phyloP scores from a whole-genome alignment of 2,329 filamentous ascomycete genomes.

The Colletotrichum trifolii region DNA sequence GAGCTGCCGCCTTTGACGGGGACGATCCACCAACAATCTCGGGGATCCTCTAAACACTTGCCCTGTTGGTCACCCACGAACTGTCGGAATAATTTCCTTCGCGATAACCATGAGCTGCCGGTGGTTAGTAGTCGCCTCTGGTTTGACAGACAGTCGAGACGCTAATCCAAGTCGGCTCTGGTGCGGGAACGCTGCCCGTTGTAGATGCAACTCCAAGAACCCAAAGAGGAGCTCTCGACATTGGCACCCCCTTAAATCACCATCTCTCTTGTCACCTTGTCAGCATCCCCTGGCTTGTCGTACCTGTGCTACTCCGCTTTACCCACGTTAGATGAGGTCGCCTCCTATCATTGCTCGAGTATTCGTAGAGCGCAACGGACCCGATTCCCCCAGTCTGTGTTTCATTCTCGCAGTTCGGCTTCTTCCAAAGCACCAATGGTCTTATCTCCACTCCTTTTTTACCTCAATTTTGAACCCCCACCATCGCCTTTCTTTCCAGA shows the following conservation, averaged over 20 bases:
- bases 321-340: conserved; percentile 23
- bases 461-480: conserved; percentile 23
- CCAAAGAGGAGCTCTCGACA: conserved; percentile 32
- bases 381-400: conserved; percentile 10
- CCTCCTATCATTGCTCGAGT: conserved; percentile 30
- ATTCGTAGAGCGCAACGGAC: conserved; percentile 19
- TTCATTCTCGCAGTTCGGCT: neutral
- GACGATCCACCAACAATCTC: conserved; percentile 31
- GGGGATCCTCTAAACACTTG: conserved; percentile 30
- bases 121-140: conserved; percentile 20
- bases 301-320: conserved; percentile 23
- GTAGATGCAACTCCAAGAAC: conserved; percentile 32
- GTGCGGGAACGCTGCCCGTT: conserved; percentile 36
- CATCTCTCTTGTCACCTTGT: conserved; percentile 25
- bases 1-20: conserved; percentile 6
- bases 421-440: conserved; percentile 1
- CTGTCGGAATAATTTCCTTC: conserved; percentile 26
- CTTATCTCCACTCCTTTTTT: conserved; percentile 22
- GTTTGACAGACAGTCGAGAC: conserved; percentile 33
- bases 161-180: conserved; percentile 30
- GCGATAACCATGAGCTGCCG: conserved; percentile 25
- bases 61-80: conserved; percentile 19
- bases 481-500: conserved; percentile 15
- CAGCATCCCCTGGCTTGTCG: conserved; percentile 33
- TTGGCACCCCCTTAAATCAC: conserved; percentile 37